These are phyloP conservation scores for Talaromyces islandicus DNA, from an alignment of 2,329 filamentous ascomycete genomes.

Conservation along the genomic window DNA sequence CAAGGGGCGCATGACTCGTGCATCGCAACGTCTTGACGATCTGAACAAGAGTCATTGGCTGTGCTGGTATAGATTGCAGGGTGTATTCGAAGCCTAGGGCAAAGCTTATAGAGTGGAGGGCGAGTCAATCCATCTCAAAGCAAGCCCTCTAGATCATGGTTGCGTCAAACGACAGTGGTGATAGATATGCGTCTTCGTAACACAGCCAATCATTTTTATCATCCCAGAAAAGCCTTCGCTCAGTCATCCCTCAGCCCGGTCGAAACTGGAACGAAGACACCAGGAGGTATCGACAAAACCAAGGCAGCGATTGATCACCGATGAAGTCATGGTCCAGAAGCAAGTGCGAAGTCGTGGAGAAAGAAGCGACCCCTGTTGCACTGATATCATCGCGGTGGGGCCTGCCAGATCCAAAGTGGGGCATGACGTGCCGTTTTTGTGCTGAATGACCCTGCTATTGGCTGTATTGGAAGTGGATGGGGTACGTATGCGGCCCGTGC, in stretches of 20 bases:
- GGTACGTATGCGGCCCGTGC: not conserved
- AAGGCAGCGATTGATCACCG: not conserved
- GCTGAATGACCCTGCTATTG: not conserved
- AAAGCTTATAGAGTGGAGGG: not conserved
- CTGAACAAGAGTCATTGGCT: not conserved
- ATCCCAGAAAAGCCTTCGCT: not conserved
- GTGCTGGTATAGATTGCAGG: not conserved
- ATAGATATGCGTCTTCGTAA: not conserved
- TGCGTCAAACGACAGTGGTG: not conserved
- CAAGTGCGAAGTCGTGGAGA: not conserved
- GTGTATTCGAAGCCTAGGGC: not conserved
- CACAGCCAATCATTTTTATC: not conserved
- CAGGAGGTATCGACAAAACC: too few species aligned
- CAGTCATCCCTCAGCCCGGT: not conserved
- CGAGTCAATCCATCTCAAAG: not conserved
- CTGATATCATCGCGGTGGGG: conserved; percentile 2
- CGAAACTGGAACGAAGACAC: not conserved
- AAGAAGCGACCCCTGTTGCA: not conserved
- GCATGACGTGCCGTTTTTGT: not conserved
- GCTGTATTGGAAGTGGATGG: not conserved
- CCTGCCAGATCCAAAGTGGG: not conserved
- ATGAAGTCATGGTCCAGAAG: not conserved
- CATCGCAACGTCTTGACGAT: not conserved
- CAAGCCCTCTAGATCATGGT: conserved; percentile 2
- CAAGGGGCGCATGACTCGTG: not conserved